Evolutionary conservation across 2,329 filamentous ascomycete genomes (phyloP).

Genomic region (Verticillium zaregamsianum): DNA sequence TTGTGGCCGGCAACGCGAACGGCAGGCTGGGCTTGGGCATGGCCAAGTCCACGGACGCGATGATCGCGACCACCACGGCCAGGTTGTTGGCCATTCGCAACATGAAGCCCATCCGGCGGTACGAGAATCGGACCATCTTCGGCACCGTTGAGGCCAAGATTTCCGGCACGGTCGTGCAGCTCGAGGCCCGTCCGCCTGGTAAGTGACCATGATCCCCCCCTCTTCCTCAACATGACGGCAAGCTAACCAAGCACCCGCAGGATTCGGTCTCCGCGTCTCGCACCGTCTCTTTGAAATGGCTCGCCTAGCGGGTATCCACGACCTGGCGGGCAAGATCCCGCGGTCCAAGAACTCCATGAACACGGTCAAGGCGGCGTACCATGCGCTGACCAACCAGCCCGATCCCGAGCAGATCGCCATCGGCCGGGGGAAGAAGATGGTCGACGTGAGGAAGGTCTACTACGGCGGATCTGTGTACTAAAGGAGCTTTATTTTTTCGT

Average conservation of each 20-base stretch:
- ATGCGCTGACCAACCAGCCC: conserved; percentile 78
- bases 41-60: conserved; percentile 75
- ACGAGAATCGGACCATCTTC: conserved; percentile 89
- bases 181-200: conserved; percentile 86
- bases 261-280: conserved; percentile 90
- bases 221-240: neutral
- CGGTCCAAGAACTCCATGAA: conserved; percentile 96
- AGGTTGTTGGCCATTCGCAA: conserved; percentile 80
- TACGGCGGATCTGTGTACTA: conserved; percentile 75
- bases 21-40: conserved; percentile 86
- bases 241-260: conserved; percentile 38
- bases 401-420: conserved; percentile 87
- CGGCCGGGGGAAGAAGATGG: conserved; percentile 88
- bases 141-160: conserved; percentile 81
- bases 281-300: conserved; percentile 93
- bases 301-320: conserved; percentile 78
- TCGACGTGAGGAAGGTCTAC: conserved; percentile 96
- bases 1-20: conserved; percentile 81
- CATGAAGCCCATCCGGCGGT: conserved; percentile 87
- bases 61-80: conserved; percentile 67
- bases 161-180: conserved; percentile 78
- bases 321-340: conserved; percentile 78
- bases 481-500: conserved; percentile 7
- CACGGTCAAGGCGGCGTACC: conserved; percentile 84
- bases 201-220: conserved; percentile 27